Evolutionary conservation across 805 yeast species (phyloP), one percentile per base, ranked within the genome.

Genomic region (Blastobotrys peoriensis): DNA sequence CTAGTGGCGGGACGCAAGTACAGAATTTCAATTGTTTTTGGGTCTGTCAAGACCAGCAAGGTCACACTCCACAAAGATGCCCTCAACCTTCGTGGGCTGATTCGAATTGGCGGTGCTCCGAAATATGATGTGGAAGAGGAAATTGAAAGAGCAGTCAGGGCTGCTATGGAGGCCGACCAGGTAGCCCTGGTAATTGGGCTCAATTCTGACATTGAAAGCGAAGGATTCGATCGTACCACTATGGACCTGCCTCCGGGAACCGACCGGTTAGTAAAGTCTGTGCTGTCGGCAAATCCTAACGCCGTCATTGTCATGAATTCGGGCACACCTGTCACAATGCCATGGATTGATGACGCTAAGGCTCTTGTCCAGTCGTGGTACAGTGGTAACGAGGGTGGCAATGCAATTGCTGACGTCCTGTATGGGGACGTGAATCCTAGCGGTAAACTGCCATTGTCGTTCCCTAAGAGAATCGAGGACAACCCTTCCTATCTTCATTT

Each of bases 251-350:
- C 83, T 27, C 71, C 73, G 13, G 50, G 55, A 36, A 70, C 74
- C 20, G 67, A 73, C 43, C 65, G 68, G 37, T 65, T 78, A 46
- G 66, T 78, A 21, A 58, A 53, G 22, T 73, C 67, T 8, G 68
- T 79, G 8, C 47, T 65, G 30, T 61, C 61, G 25, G 81, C 66
- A 15, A 76, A 77, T 50, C 67, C 71, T 22, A 73, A 77, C 50
- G 67, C 74, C 2, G 69, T 74, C 9, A 66, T 78, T 30, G 79
- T 79, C 20, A 69, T 73, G 52, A 81, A 78, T 54, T 69, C 78
- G 2, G 84, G 84, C 40, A 71, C 81, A 15, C 83, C 84, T 0
- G 79, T 78, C 5, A 70, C 73, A 35, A 59, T 79, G 66, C 81
- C 81, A 20, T 77, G 80, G 79, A 47, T 62, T 5, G 46, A 51